Evolutionary conservation across 805 yeast species (phyloP).

Genomic region (Saturnispora serradocipensis): DNA sequence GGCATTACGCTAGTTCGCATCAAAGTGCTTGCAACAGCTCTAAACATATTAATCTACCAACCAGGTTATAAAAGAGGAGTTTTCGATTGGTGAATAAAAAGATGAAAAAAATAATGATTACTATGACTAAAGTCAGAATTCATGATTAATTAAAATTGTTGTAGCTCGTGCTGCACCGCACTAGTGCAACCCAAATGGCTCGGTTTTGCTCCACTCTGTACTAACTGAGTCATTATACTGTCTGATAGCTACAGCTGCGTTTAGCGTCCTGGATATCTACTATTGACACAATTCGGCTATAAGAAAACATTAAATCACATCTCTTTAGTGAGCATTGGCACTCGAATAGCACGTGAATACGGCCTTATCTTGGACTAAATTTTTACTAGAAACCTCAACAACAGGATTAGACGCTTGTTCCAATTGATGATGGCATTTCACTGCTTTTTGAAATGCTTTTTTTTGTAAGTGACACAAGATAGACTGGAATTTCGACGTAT

Average conservation of each 20-base stretch:
- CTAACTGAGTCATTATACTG: not conserved
- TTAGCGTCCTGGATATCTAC: not conserved
- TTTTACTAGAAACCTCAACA: too few relatives aligned
- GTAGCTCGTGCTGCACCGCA: not conserved
- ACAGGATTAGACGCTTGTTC: too few relatives aligned
- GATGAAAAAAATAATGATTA: not conserved
- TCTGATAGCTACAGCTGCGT: not conserved
- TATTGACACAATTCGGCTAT: not conserved
- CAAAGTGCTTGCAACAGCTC: conserved; percentile 6
- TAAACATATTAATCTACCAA: not conserved
- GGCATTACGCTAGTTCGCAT: conserved; percentile 11
- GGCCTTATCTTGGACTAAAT: too few relatives aligned
- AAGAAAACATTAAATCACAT: not conserved
- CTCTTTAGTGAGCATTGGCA: not conserved
- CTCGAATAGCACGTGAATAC: not conserved
- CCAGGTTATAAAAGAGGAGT: conserved; percentile 2
- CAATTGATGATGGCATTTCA: too few relatives aligned
- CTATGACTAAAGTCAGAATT: not conserved
- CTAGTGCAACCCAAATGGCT: not conserved
- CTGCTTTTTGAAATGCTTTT: too few relatives aligned
- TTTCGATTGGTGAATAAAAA: not conserved
- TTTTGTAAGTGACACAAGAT: too few relatives aligned
- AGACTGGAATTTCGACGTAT: too few relatives aligned
- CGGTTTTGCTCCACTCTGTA: not conserved
- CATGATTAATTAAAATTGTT: not conserved